Percentiles rank a stretch among this genome's conserved stretches.
Conservation (phyloP, 208 protist species). For the Acanthamoeba divionensis region DNA sequence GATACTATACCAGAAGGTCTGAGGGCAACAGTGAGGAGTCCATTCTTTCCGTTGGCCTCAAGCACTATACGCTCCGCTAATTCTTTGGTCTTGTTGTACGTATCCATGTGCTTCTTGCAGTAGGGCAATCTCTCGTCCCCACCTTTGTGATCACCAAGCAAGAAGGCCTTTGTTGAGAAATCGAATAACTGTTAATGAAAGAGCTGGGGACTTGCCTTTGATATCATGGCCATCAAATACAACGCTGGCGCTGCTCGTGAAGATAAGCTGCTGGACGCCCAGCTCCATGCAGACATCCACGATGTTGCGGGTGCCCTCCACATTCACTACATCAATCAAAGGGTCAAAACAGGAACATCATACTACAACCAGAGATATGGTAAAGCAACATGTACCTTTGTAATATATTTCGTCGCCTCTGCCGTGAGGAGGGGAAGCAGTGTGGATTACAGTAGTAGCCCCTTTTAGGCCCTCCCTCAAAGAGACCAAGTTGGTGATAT, state of each 20-base stretch:
- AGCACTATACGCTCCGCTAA: constrained; percentile 58
- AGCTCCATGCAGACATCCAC: constrained; percentile 29
- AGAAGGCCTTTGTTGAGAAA: neutral
- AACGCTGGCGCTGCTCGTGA: neutral
- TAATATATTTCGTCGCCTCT: constrained; percentile 31
- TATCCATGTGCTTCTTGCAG: constrained; percentile 55
- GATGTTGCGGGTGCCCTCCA: constrained; percentile 33
- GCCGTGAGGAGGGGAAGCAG: constrained; percentile 45
- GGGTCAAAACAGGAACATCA: no score
- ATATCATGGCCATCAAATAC: constrained; percentile 44
- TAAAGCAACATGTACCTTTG: neutral
- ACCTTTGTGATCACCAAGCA: neutral
- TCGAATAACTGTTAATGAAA: neutral
- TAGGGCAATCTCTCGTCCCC: constrained; percentile 66
- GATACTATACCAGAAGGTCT: neutral
- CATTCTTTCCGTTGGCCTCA: constrained; percentile 3
- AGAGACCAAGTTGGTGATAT: constrained; percentile 30
- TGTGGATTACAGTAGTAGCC: constrained; percentile 46
- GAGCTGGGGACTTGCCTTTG: neutral
- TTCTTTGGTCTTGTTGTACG: constrained; percentile 68
- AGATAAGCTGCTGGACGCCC: constrained; percentile 33
- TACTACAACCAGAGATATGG: no score
- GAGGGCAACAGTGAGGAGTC: constrained; percentile 53
- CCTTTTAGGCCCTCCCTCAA: constrained; percentile 10
- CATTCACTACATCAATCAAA: neutral